Evolutionary conservation across 139 green algal genomes (phyloP).

Genomic region (Monoraphidium neglectum): DNA sequence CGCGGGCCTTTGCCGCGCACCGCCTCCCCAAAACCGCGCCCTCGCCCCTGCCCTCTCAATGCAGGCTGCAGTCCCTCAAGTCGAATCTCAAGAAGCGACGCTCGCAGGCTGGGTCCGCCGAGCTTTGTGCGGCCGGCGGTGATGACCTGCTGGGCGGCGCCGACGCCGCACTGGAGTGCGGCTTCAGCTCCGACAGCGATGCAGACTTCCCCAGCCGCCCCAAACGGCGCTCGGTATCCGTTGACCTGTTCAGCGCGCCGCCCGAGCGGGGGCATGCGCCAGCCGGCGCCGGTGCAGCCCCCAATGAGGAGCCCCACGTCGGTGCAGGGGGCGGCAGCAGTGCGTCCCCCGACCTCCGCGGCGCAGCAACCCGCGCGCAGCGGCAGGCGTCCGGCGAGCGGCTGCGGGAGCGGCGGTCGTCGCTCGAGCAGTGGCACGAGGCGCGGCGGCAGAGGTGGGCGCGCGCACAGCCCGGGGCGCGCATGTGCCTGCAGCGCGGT

Average conservation of each 20-base stretch:
- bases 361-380: too few species aligned
- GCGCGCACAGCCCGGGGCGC: background rate
- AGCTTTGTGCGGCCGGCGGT: background rate
- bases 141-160: constrained; percentile 4
- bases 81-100: constrained; percentile 31
- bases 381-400: too few species aligned
- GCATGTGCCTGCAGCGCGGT: background rate
- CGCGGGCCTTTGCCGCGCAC: too few species aligned
- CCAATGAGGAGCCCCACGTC: too few species aligned
- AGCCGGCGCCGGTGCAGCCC: too few species aligned
- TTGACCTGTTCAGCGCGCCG: background rate
- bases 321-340: too few species aligned
- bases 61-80: constrained; percentile 28
- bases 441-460: constrained; percentile 37
- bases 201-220: constrained; percentile 24
- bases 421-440: constrained; percentile 50
- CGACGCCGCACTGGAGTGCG: background rate
- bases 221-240: constrained; percentile 23
- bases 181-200: constrained; percentile 1
- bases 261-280: too few species aligned
- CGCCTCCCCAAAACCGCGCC: too few species aligned
- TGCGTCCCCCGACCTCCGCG: too few species aligned
- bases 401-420: constrained; percentile 23
- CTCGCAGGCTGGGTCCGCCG: constrained; percentile 14
- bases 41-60: too few species aligned